Conservation (phyloP, 164 flowering plant species). For the Stephania japonica region DNA sequence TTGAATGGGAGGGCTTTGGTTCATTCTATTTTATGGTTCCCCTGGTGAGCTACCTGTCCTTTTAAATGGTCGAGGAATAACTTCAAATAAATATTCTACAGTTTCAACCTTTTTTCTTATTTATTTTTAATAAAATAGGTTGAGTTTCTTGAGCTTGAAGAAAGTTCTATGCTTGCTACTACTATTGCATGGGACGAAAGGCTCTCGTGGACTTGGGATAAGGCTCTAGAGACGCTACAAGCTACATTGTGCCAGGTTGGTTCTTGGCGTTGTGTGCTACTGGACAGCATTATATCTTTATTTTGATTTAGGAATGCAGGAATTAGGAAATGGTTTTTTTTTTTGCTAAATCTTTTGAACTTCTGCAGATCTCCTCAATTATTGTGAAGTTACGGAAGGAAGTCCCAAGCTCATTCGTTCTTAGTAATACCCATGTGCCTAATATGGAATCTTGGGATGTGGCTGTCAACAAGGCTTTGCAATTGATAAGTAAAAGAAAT, state of each 20-base stretch:
- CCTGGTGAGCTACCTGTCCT: slow-evolving; percentile 44
- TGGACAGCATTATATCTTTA: not conserved
- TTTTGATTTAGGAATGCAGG: not conserved
- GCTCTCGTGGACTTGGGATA: slow-evolving; percentile 52
- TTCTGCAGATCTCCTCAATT: slow-evolving; percentile 52
- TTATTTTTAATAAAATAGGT: slow-evolving; percentile 52
- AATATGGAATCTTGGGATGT: slow-evolving; percentile 50
- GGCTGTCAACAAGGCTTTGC: slow-evolving; percentile 64
- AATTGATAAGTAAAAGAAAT: slow-evolving; percentile 42
- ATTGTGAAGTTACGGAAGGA: slow-evolving; percentile 31
- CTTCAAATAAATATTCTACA: not conserved
- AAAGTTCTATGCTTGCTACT: slow-evolving; percentile 67
- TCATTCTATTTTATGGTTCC: slow-evolving; percentile 87
- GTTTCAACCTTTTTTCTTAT: slow-evolving; percentile 11
- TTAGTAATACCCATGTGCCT: slow-evolving; percentile 56
- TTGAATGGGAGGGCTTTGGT: slow-evolving; percentile 87
- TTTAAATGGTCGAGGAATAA: slow-evolving; percentile 4
- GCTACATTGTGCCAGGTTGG: slow-evolving; percentile 52
- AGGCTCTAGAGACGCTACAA: slow-evolving; percentile 49
- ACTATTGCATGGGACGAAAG: slow-evolving; percentile 85
- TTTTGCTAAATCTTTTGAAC: not conserved
- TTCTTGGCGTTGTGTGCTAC: slow-evolving; percentile 10
- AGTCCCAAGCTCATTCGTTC: slow-evolving; percentile 32
- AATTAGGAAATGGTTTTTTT: not conserved
- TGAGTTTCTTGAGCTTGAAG: slow-evolving; percentile 89